Conservation (phyloP, 1,284 basidiomycete genomes). For the Heimioporus punctisporus region DNA sequence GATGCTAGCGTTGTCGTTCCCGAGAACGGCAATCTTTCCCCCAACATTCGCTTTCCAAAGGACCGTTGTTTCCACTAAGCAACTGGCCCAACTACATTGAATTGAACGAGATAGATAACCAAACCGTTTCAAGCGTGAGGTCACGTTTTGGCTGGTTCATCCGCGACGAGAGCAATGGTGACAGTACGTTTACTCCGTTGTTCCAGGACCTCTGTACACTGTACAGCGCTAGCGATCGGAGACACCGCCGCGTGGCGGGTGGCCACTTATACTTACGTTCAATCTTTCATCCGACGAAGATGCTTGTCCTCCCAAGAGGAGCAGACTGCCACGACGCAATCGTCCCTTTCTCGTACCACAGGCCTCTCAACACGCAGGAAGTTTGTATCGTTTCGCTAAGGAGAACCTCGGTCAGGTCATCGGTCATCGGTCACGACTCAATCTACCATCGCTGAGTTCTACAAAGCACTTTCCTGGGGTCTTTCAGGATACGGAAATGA, state of each 20-base stretch:
- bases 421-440: constrained; percentile 21
- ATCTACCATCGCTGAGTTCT: constrained; percentile 27
- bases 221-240: too few relatives aligned
- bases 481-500: constrained; percentile 21
- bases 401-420: constrained; percentile 20
- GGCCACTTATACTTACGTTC: constrained; percentile 10
- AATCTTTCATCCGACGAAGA: constrained; percentile 22
- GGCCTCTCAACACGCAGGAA: constrained; percentile 17
- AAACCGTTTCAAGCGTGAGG: constrained; percentile 11
- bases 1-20: constrained; percentile 29
- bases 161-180: constrained; percentile 10
- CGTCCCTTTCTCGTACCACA: constrained; percentile 15
- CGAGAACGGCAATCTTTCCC: constrained; percentile 31
- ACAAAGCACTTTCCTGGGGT: constrained; percentile 26
- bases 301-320: constrained; percentile 26
- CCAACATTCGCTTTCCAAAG: constrained; percentile 32
- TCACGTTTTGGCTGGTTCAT: constrained; percentile 7
- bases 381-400: constrained; percentile 29
- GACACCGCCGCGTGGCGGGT: background rate
- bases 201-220: too few relatives aligned
- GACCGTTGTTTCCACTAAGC: constrained; percentile 13
- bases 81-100: constrained; percentile 15
- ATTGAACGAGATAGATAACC: constrained; percentile 17
- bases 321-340: constrained; percentile 19
- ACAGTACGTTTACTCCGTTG: constrained; percentile 6